A percentile compares a stretch with the other conserved stretches of the same genome.
Evolutionary conservation across 768 basidiomycete genomes (phyloP).

Genomic region (Tulasnella sp.): DNA sequence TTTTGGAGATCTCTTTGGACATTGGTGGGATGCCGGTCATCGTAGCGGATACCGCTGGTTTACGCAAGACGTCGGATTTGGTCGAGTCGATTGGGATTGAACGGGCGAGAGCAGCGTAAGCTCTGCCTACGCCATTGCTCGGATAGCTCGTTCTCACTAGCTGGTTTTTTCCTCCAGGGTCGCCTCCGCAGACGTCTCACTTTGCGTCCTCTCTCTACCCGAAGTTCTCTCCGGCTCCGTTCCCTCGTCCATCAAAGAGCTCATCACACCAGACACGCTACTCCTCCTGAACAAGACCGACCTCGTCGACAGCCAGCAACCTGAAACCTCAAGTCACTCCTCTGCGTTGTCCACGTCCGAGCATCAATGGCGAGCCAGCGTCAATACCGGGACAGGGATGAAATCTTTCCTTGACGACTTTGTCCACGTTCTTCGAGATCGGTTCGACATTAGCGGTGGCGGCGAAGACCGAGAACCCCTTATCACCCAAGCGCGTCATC

Average conservation of each 20-base stretch:
- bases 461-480: conserved; percentile 55
- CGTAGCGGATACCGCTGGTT: conserved; percentile 84
- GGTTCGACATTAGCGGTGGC: conserved; percentile 37
- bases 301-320: conserved; percentile 43
- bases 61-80: conserved; percentile 66
- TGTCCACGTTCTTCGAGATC: conserved; percentile 52
- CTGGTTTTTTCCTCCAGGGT: conserved; percentile 53
- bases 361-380: conserved; percentile 62
- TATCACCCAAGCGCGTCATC: conserved; percentile 79
- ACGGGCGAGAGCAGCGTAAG: conserved; percentile 69
- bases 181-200: conserved; percentile 63
- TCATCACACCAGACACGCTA: conserved; percentile 62
- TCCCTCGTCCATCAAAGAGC: conserved; percentile 47
- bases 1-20: conserved; percentile 82
- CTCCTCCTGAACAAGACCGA: conserved; percentile 84
- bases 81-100: conserved; percentile 84
- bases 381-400: conserved; percentile 62
- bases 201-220: conserved; percentile 81
- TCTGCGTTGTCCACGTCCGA: not conserved
- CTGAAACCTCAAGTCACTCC: not conserved
- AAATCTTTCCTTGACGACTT: conserved; percentile 63
- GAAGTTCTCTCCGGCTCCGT: conserved; percentile 43
- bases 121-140: conserved; percentile 29
- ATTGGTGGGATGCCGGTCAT: conserved; percentile 84
- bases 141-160: not conserved